Base-by-base conservation (phyloP, 805 yeast species). In the Suhomyces canberraensis region DNA sequence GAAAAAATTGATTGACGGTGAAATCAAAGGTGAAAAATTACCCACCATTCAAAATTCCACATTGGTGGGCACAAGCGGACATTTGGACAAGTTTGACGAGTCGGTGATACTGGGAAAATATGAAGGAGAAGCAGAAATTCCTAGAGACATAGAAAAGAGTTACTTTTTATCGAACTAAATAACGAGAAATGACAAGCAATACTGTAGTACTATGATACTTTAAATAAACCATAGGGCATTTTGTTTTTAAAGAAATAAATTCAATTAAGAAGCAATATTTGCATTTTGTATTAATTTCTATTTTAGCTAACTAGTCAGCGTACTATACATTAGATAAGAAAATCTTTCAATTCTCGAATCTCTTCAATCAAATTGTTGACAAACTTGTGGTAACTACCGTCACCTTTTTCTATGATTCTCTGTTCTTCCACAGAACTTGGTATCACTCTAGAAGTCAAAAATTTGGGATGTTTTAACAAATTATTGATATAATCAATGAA, bases 401-500 rank as follows among this genome's bases (percentile, higher is more conserved):
- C 77, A 3, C 75, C 79, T 25, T 64, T 64, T 37, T 78, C 81
- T 25, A 78, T 58, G 7, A 75, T 45, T 27, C 74, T 68, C 48
- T 78, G 84, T 46, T 85, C 93, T 31, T 84, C 91, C 2, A 66
- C 33, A 9, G 81, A 75, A 2, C 81, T 73, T 3, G 90, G 76
- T 2, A 74, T 68, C 3, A 85, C 71, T 46, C 93, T 66, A 4
- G 90, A 75, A 4, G 84, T 73, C 42, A 90, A 64, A 47, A 80
- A 89, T 57, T 87, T 88, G 11, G 95, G 96, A 60, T 90, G 97
- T 18, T 90, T 81, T 43, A 87, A 69, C 27, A 90, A 69, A 46
- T 87, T 85, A 37, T 76, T 82, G 39, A 89, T 61, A 8, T 82
- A 76, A 29, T 71, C 76, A 3, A 70, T 64, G 42, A 90, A 72